Percentiles rank a stretch among this genome's conserved stretches.
These are phyloP conservation scores for Kuraishia ogatae DNA, from an alignment of 805 yeast genomes.

Conservation along the genomic window DNA sequence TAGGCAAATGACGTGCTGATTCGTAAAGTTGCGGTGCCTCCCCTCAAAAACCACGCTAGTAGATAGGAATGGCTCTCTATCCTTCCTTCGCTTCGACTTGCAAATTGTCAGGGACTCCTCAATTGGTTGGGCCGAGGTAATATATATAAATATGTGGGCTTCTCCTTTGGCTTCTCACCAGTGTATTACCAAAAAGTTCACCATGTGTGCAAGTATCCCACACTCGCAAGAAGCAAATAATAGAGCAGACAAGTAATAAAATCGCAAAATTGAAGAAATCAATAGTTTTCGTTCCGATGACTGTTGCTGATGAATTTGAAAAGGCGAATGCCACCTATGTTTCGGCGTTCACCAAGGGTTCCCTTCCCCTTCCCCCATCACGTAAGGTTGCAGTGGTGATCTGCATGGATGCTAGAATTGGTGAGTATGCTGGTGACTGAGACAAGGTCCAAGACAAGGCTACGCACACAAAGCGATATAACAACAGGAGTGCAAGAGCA, in stretches of 20 bases:
- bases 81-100: too few species aligned
- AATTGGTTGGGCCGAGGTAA: too few species aligned
- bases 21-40: neutral
- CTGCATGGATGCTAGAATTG: slow-evolving; percentile 33
- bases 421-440: neutral
- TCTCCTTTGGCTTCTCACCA: too few species aligned
- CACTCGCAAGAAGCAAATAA: neutral
- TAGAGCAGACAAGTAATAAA: too few species aligned
- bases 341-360: slow-evolving; percentile 18
- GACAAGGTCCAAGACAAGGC: too few species aligned
- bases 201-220: neutral
- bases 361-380: slow-evolving; percentile 28
- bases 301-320: slow-evolving; percentile 18
- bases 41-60: too few species aligned
- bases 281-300: slow-evolving; percentile 7
- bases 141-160: neutral
- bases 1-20: neutral
- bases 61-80: too few species aligned
- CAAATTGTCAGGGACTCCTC: too few species aligned
- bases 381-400: slow-evolving; percentile 25
- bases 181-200: too few species aligned
- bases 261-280: neutral
- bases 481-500: too few species aligned
- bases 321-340: slow-evolving; percentile 5
- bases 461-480: too few species aligned